phyloP scores from a whole-genome alignment of 2,329 filamentous ascomycete genomes.

The Trichoderma semiorbis region DNA sequence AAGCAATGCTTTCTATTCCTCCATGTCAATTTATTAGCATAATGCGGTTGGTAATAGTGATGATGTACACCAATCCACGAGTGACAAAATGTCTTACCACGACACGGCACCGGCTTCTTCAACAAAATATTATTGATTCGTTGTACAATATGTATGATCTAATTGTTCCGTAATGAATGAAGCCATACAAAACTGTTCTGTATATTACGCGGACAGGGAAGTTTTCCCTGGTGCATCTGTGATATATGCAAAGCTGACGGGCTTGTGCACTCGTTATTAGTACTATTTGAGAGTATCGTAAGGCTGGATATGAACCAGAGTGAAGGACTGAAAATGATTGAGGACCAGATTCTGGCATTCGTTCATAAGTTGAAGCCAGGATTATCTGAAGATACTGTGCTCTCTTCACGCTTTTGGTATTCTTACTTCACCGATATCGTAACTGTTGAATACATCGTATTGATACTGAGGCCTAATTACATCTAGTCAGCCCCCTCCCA shows the following conservation, averaged over 20 bases:
- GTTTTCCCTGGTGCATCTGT: neutral
- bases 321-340: neutral
- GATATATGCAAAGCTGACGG: neutral
- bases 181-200: neutral
- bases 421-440: neutral
- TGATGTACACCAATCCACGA: no score
- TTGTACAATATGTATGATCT: neutral
- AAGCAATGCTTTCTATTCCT: constrained; percentile 3
- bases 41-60: neutral
- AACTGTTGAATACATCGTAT: neutral
- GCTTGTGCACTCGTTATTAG: neutral
- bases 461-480: neutral
- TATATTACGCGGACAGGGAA: neutral
- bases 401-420: neutral
- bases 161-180: neutral
- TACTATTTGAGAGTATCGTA: neutral
- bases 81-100: neutral
- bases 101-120: neutral
- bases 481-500: neutral
- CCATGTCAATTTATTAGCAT: neutral
- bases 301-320: neutral
- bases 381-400: neutral
- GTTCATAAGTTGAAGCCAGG: neutral
- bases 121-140: neutral
- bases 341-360: neutral